These are phyloP conservation scores for Mycosphaerella sp. DNA, from an alignment of 2,329 filamentous ascomycete genomes.

Conservation along the genomic window DNA sequence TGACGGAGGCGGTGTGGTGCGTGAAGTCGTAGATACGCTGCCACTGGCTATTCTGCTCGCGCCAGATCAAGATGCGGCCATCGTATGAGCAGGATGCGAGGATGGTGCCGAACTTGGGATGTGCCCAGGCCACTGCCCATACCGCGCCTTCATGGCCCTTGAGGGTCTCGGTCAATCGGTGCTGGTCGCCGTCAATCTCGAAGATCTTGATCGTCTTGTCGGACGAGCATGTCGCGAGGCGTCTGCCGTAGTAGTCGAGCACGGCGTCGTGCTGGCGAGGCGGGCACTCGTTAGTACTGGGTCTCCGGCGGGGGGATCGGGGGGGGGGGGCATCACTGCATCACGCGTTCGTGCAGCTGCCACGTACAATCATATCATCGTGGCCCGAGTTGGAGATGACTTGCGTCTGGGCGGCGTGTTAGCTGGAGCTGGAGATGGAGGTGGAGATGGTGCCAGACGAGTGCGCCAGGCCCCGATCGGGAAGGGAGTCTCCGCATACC, in stretches of 20 bases:
- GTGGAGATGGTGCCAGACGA: neutral
- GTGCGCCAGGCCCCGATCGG: neutral
- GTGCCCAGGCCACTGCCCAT: conserved; percentile 97
- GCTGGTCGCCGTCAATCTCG: conserved; percentile 88
- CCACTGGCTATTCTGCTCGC: conserved; percentile 60
- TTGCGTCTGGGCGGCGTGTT: conserved; percentile 52
- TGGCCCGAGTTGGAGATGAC: conserved; percentile 81
- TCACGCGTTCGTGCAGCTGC: neutral
- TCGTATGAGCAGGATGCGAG: conserved; percentile 94
- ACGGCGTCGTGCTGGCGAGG: conserved; percentile 81
- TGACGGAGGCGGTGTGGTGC: conserved; percentile 91
- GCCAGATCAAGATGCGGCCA: conserved; percentile 98
- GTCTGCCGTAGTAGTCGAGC: conserved; percentile 95
- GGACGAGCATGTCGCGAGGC: conserved; percentile 93
- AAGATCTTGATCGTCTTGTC: conserved; percentile 99
- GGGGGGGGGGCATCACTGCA: neutral
- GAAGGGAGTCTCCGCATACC: neutral
- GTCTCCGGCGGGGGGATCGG: neutral
- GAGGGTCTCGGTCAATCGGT: conserved; percentile 83
- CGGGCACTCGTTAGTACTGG: neutral
- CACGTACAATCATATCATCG: conserved; percentile 98
- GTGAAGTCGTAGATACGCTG: conserved; percentile 89
- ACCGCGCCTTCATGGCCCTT: conserved; percentile 98
- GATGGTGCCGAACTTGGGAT: conserved; percentile 98
- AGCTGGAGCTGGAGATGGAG: conserved; percentile 13